These are phyloP conservation scores for Termitomyces heimii DNA, from an alignment of 768 basidiomycete genomes.

Conservation along the genomic window DNA sequence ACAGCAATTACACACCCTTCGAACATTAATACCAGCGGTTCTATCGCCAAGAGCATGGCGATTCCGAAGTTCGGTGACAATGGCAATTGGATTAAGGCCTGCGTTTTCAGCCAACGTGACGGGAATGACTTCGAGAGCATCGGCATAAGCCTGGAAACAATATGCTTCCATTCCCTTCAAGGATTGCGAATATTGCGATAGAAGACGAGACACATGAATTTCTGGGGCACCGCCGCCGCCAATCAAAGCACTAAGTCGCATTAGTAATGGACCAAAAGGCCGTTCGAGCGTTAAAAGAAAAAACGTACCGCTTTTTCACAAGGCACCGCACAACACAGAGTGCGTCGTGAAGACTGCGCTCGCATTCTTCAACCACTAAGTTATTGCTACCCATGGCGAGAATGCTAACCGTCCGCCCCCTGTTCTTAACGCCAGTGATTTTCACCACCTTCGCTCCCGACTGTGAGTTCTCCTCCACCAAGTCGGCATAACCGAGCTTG, in stretches of 20 bases:
- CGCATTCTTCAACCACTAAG: slow-evolving; percentile 93
- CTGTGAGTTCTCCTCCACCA: slow-evolving; percentile 84
- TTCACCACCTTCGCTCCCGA: slow-evolving; percentile 88
- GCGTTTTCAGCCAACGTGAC: slow-evolving; percentile 98
- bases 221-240: slow-evolving; percentile 97
- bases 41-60: slow-evolving; percentile 92
- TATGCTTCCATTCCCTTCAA: slow-evolving; percentile 98
- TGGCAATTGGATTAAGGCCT: slow-evolving; percentile 94
- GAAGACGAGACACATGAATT: slow-evolving; percentile 89
- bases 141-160: slow-evolving; percentile 98
- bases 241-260: slow-evolving; percentile 64
- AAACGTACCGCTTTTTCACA: slow-evolving; percentile 88
- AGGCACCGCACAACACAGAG: slow-evolving; percentile 98
- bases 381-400: slow-evolving; percentile 92
- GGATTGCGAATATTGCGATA: slow-evolving; percentile 88
- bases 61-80: slow-evolving; percentile 97
- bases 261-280: background rate
- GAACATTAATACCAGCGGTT: slow-evolving; percentile 96
- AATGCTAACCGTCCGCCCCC: slow-evolving; percentile 91
- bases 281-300: slow-evolving; percentile 16
- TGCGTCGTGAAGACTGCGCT: slow-evolving; percentile 96
- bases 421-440: slow-evolving; percentile 92
- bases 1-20: slow-evolving; percentile 58
- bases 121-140: slow-evolving; percentile 96
- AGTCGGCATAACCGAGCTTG: slow-evolving; percentile 93